Conservation (phyloP, 768 basidiomycete genomes). For the Auricularia heimuer region DNA sequence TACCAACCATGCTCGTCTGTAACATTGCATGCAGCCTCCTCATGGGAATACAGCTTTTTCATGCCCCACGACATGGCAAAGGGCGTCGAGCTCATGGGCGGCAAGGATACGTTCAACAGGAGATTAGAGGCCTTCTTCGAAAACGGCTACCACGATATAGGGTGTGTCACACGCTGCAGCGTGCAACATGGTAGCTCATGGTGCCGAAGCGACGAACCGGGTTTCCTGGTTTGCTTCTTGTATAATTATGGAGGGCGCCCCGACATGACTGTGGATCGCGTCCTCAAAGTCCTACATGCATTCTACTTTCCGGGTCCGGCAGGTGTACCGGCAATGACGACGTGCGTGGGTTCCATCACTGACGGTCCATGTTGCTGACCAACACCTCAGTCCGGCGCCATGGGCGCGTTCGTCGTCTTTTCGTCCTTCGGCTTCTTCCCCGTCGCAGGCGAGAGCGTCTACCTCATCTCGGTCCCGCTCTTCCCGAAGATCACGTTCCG, state of each 20-base stretch:
- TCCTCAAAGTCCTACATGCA: slow-evolving; percentile 7
- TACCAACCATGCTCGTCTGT: not conserved
- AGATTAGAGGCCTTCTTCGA: slow-evolving; percentile 12
- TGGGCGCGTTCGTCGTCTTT: slow-evolving; percentile 11
- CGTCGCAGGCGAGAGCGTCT: slow-evolving; percentile 12
- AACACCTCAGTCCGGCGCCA: not conserved
- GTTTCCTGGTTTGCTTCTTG: slow-evolving; percentile 3
- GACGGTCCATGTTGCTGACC: not conserved
- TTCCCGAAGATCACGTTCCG: slow-evolving; percentile 11
- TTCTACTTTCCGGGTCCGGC: slow-evolving; percentile 2
- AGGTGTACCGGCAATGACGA: slow-evolving; percentile 14
- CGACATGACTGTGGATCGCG: slow-evolving; percentile 12
- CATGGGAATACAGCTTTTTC: slow-evolving; percentile 14
- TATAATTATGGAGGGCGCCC: slow-evolving; percentile 14
- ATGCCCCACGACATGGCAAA: slow-evolving; percentile 13
- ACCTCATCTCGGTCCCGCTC: slow-evolving; percentile 11
- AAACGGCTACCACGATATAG: slow-evolving; percentile 5
- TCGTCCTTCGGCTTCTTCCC: slow-evolving; percentile 12
- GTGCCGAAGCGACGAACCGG: not conserved
- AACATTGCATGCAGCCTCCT: slow-evolving; percentile 6
- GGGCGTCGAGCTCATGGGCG: slow-evolving; percentile 10
- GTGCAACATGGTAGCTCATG: not conserved
- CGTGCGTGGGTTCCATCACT: not conserved
- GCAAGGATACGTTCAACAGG: slow-evolving; percentile 5
- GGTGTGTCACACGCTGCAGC: not conserved